Evolutionary conservation across 2,329 filamentous ascomycete species (phyloP), one percentile per base, ranked within the genome.

Genomic region (Colletotrichum neosansevieriae): DNA sequence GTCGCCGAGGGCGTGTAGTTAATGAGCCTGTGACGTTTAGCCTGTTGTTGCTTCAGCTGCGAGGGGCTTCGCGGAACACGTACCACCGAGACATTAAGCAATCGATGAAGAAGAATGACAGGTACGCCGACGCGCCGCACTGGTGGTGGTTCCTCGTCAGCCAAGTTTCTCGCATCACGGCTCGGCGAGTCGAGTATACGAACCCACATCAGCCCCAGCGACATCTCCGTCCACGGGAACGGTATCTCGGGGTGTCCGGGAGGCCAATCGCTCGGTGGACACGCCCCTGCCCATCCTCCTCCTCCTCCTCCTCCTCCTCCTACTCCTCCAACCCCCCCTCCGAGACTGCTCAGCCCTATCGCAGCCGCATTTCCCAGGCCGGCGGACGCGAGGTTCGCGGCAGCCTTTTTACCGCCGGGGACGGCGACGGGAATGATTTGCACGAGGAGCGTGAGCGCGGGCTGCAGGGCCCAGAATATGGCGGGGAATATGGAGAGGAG

Each of bases 41-140:
- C 19, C 32, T 58, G 17, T n/a, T 29, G 29, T n/a, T 7, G 6
- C 13, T 9, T 38, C 49, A 47, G 54, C n/a, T 36, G 57, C 10
- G 19, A 61, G 36, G 13, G 21, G 19, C 17, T n/a, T 50, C 36
- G 34, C 38, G 45, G 44, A 36, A 17, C 7, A 53, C 54, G 76
- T 4, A 92, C 91, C 92, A 94, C 80, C 92, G 85, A 70, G 91
- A 94, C 92, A 94, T 94, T 74, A 94, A 86, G 79, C 92, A 93
- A 80, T 94, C 92, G 65, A 91, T 92, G 77, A 94, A 94, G 82
- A 93, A 92, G 79, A 93, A 94, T 58, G 91, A 92, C 69, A 94
- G 85, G 78, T 94, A 93, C 61, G 90, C 92, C 19, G 91, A 92
- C 67, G 91, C 90, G 75, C 88, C 89, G 81, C 91, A 94, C 92